These are phyloP conservation scores for Ascochyta rabiei DNA, from an alignment of 2,329 filamentous ascomycete species.

Conservation along the genomic window DNA sequence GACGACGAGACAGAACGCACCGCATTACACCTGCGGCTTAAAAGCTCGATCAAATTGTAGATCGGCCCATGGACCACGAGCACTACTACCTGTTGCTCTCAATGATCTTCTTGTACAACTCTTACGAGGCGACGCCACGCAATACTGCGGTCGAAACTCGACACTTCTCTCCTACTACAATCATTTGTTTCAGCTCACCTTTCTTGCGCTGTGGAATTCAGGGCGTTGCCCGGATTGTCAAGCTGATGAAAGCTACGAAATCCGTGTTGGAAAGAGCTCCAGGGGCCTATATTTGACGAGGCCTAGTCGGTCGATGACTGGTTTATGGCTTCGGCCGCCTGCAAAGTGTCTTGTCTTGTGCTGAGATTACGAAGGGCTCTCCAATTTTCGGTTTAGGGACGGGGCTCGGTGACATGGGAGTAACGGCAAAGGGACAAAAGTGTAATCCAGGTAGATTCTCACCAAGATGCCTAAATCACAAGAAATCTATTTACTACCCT, in stretches of 20 bases:
- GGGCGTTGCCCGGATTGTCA: background rate
- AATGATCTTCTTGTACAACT: conserved; percentile 6
- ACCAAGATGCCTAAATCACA: background rate
- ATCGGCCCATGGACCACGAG: background rate
- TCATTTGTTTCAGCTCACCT: background rate
- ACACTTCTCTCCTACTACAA: background rate
- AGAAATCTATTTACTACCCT: background rate
- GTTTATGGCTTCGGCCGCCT: background rate
- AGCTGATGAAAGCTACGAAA: background rate
- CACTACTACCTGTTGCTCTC: background rate
- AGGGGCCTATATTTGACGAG: background rate
- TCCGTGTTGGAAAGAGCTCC: background rate
- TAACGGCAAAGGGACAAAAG: conserved; percentile 3
- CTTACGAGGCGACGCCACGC: background rate
- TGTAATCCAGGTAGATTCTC: background rate
- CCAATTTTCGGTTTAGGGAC: background rate
- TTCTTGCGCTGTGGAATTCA: background rate
- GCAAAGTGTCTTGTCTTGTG: background rate
- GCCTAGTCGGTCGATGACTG: background rate
- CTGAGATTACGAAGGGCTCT: background rate
- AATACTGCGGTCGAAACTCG: background rate
- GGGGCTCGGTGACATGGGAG: background rate
- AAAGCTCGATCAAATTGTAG: too few relatives aligned
- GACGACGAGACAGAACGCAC: conserved; percentile 2
- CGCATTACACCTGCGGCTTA: background rate